Evolutionary conservation across 192 early-diverging fungal species (phyloP).

Genomic region (Umbelopsis isabellina): DNA sequence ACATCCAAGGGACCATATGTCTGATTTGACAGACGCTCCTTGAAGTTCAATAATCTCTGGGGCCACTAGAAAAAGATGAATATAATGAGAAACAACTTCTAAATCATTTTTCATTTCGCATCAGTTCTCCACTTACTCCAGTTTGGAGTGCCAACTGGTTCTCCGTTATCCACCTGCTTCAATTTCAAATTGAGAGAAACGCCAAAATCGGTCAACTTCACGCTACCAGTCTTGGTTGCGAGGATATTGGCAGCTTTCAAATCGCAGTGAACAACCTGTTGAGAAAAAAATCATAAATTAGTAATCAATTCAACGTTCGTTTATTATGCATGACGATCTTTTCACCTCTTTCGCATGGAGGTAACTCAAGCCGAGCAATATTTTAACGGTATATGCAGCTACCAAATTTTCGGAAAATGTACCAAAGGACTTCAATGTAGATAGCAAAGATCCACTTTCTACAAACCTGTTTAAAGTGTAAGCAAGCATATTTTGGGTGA

Average conservation of each 20-base stretch:
- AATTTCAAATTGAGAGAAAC: slow-evolving; percentile 86
- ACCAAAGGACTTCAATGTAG: slow-evolving; percentile 87
- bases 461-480: slow-evolving; percentile 50
- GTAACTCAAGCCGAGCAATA: slow-evolving; percentile 87
- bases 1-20: slow-evolving; percentile 96
- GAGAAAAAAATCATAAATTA: background rate
- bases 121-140: slow-evolving; percentile 56
- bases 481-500: background rate
- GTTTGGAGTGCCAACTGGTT: slow-evolving; percentile 81
- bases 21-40: slow-evolving; percentile 84
- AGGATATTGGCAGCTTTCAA: slow-evolving; percentile 96
- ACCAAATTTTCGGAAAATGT: slow-evolving; percentile 91
- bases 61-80: slow-evolving; percentile 53
- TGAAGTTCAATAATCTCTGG: slow-evolving; percentile 90
- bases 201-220: slow-evolving; percentile 97
- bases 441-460: slow-evolving; percentile 90
- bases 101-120: background rate
- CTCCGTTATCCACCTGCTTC: slow-evolving; percentile 62
- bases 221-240: slow-evolving; percentile 90
- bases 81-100: background rate
- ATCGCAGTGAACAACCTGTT: slow-evolving; percentile 84
- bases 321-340: background rate
- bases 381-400: slow-evolving; percentile 82
- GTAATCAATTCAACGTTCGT: background rate
- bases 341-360: slow-evolving; percentile 81